A percentile compares a stretch with the other conserved stretches of the same genome.
These are phyloP conservation scores for Diaporthe eres DNA, from an alignment of 2,329 filamentous ascomycete species.

Conservation along the genomic window DNA sequence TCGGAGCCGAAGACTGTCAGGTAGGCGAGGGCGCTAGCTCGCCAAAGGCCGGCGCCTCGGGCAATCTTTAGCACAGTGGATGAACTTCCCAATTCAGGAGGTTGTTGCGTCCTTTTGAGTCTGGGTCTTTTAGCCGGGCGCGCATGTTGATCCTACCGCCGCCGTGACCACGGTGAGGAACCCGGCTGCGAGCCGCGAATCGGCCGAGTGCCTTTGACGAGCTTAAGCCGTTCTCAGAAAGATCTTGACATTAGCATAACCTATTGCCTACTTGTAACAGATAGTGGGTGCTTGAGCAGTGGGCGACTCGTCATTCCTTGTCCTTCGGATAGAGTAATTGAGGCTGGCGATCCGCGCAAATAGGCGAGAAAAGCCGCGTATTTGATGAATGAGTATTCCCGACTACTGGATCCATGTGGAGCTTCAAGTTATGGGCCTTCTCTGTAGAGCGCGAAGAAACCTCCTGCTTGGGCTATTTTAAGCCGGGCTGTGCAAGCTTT, in stretches of 20 bases:
- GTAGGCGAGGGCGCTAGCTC: conserved; percentile 25
- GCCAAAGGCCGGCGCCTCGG: conserved; percentile 5
- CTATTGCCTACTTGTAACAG: background rate
- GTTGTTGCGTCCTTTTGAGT: background rate
- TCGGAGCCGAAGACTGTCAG: conserved; percentile 21
- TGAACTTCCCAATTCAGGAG: conserved; percentile 6
- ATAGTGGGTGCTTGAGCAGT: background rate
- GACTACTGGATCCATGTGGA: conserved; percentile 2
- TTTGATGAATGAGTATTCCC: background rate
- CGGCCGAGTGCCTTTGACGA: background rate
- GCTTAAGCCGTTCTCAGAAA: background rate
- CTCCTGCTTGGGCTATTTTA: background rate
- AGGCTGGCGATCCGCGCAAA: background rate
- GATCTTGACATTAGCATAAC: too few relatives aligned
- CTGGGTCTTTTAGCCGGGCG: conserved; percentile 17
- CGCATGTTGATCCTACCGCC: conserved; percentile 26
- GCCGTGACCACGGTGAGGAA: background rate
- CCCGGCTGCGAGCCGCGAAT: background rate
- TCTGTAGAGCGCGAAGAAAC: background rate
- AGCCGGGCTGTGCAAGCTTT: background rate
- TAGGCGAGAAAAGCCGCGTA: background rate
- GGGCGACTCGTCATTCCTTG: background rate
- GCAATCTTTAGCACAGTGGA: conserved; percentile 4
- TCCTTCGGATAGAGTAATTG: background rate
- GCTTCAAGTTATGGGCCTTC: background rate